A percentile compares a stretch with the other conserved stretches of the same genome.
Conservation (phyloP, 169 alveolate species). For the Plasmodium adleri region DNA sequence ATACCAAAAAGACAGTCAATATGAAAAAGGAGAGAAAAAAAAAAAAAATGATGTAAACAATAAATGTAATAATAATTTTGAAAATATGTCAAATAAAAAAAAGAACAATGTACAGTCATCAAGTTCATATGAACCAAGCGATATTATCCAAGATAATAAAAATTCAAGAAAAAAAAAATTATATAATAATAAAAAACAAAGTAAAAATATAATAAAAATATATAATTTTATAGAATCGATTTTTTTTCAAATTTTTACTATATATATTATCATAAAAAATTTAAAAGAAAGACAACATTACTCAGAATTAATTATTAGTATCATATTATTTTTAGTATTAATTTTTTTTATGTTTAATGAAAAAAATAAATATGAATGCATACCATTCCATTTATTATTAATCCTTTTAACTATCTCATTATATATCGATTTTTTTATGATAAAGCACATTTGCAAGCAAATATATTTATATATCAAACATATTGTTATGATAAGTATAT, state of each 20-base stretch:
- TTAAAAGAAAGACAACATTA: constrained; percentile 7
- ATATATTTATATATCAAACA: constrained; percentile 8
- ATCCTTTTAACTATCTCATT: constrained; percentile 25
- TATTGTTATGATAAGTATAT: not conserved
- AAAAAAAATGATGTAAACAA: too few relatives aligned
- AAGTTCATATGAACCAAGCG: too few relatives aligned
- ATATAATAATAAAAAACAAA: too few relatives aligned
- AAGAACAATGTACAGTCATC: too few relatives aligned
- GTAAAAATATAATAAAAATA: too few relatives aligned
- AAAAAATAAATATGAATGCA: constrained; percentile 13
- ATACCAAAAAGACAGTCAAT: too few relatives aligned
- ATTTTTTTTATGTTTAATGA: constrained; percentile 15
- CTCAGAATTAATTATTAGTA: constrained; percentile 39
- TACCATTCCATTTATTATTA: constrained; percentile 7
- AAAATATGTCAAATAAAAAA: too few relatives aligned
- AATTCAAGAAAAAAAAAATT: too few relatives aligned
- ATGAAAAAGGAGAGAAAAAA: too few relatives aligned
- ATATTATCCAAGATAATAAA: too few relatives aligned
- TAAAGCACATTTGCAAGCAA: constrained; percentile 2
- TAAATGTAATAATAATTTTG: too few relatives aligned
- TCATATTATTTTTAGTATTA: constrained; percentile 10
- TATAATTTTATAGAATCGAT: too few relatives aligned
- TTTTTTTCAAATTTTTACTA: not conserved
- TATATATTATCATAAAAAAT: not conserved
- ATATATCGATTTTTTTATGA: constrained; percentile 6